These are phyloP conservation scores for Apiospora pterosperma DNA, from an alignment of 2,329 filamentous ascomycete genomes.

Conservation along the genomic window DNA sequence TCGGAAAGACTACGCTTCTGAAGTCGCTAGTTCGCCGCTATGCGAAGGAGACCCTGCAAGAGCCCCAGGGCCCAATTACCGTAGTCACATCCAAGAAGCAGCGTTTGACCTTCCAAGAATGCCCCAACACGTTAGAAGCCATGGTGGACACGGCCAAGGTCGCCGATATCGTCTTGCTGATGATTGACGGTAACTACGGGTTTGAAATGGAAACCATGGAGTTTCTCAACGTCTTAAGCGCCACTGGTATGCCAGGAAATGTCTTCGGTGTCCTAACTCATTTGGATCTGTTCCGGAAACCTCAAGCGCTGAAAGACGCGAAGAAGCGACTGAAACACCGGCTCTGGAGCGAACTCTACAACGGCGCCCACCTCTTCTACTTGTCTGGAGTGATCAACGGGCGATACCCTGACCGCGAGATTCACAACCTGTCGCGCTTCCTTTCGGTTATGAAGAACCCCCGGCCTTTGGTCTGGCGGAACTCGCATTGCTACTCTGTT, in stretches of 20 bases:
- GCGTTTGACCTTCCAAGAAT: constrained; percentile 92
- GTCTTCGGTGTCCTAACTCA: constrained; percentile 97
- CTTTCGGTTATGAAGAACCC: constrained; percentile 99
- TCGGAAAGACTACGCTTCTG: constrained; percentile 91
- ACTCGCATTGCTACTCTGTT: constrained; percentile 90
- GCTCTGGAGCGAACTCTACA: constrained; percentile 95
- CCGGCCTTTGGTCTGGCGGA: constrained; percentile 91
- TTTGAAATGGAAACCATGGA: constrained; percentile 99
- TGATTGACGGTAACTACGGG: constrained; percentile 98
- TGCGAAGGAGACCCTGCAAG: constrained; percentile 89
- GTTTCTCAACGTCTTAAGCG: constrained; percentile 89
- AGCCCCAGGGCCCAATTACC: constrained; percentile 88
- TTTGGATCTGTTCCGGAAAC: constrained; percentile 91
- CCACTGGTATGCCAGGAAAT: constrained; percentile 96
- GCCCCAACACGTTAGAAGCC: constrained; percentile 90
- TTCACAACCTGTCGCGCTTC: constrained; percentile 93
- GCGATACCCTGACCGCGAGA: constrained; percentile 91
- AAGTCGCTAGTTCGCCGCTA: constrained; percentile 94
- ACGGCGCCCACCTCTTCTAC: constrained; percentile 96
- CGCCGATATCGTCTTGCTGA: constrained; percentile 91
- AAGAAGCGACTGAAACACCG: constrained; percentile 96
- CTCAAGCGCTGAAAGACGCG: constrained; percentile 83
- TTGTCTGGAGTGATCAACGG: constrained; percentile 95
- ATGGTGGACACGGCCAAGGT: constrained; percentile 98
- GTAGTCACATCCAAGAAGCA: constrained; percentile 96